Evolutionary conservation across 495 filamentous ascomycete genomes (phyloP).

Genomic region (Monascus purpureus): DNA sequence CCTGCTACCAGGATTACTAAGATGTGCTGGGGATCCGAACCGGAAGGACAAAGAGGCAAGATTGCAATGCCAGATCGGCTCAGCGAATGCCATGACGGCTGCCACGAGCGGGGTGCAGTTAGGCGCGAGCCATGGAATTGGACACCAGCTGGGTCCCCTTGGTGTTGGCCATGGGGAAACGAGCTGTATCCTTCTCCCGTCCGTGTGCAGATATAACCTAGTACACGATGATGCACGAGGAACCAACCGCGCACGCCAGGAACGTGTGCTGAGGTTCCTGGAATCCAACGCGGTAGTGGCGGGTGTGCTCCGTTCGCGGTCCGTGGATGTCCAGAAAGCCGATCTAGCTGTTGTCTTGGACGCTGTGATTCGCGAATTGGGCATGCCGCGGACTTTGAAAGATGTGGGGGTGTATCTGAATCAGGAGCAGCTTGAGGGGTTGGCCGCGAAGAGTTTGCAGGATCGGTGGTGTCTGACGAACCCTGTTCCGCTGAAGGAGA

Average conservation of each 20-base stretch:
- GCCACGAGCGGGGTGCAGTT: conserved; percentile 32
- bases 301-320: conserved; percentile 23
- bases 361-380: conserved; percentile 38
- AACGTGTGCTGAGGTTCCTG: conserved; percentile 31
- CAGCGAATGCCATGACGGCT: conserved; percentile 41
- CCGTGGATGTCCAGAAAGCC: conserved; percentile 16
- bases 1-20: conserved; percentile 38
- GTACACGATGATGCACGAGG: conserved; percentile 26
- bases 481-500: conserved; percentile 32
- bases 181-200: conserved; percentile 48
- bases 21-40: conserved; percentile 31
- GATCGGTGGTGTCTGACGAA: conserved; percentile 38
- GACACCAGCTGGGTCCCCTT: conserved; percentile 45
- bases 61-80: conserved; percentile 38
- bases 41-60: conserved; percentile 32
- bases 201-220: conserved; percentile 47
- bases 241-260: conserved; percentile 34
- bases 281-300: conserved; percentile 30
- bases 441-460: conserved; percentile 38
- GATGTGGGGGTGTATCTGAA: conserved; percentile 44
- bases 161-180: conserved; percentile 55
- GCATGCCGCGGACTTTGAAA: conserved; percentile 39
- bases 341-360: conserved; percentile 44
- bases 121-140: conserved; percentile 52
- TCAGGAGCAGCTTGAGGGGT: conserved; percentile 32